Conservation (phyloP, 2,329 filamentous ascomycete genomes). For the Chrysoporthe austroafricana region DNA sequence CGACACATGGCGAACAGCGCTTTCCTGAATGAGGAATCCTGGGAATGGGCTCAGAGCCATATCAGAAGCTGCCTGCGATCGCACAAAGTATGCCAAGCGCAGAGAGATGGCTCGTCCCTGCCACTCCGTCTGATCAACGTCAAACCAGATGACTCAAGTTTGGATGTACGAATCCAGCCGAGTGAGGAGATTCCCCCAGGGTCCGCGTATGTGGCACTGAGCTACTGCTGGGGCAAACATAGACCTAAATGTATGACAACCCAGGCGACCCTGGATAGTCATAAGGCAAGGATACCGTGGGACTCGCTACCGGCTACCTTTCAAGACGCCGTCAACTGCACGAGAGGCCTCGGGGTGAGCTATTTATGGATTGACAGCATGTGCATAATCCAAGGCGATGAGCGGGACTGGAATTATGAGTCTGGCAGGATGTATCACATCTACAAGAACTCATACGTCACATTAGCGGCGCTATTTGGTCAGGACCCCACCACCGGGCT, state of each 20-base stretch:
- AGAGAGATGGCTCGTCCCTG: too few species aligned
- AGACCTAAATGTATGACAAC: constrained; percentile 28
- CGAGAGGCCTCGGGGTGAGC: constrained; percentile 27
- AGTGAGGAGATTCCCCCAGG: background rate
- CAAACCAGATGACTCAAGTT: background rate
- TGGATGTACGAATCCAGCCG: background rate
- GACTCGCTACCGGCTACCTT: constrained; percentile 27
- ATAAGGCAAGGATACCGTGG: constrained; percentile 24
- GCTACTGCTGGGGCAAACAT: constrained; percentile 32
- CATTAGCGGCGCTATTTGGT: background rate
- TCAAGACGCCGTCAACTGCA: constrained; percentile 30
- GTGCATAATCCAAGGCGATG: constrained; percentile 34
- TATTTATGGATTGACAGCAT: constrained; percentile 36
- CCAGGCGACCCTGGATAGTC: constrained; percentile 15
- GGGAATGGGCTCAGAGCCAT: too few species aligned
- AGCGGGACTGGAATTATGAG: constrained; percentile 31
- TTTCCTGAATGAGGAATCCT: too few species aligned
- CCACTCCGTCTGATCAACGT: background rate
- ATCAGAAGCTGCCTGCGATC: too few species aligned
- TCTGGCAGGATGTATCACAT: constrained; percentile 30
- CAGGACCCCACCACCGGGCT: background rate
- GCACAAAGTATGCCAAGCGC: too few species aligned
- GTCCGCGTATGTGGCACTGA: constrained; percentile 20
- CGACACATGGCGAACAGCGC: too few species aligned
- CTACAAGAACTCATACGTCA: constrained; percentile 23